phyloP scores from a whole-genome alignment of 2,329 filamentous ascomycete species.

The Ophiosphaerella herpotricha region DNA sequence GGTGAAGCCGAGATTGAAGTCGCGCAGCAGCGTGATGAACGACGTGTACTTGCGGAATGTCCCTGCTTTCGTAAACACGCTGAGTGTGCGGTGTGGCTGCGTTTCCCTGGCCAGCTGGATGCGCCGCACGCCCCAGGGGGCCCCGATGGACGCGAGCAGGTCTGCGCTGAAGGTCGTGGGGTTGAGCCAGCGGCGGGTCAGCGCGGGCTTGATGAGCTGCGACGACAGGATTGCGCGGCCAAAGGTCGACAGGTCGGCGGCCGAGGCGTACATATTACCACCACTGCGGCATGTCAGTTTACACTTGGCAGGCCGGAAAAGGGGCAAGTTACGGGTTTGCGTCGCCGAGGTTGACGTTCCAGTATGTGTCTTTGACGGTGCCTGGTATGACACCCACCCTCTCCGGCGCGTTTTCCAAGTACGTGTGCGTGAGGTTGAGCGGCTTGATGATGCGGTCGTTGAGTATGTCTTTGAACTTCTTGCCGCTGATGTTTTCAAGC shows the following conservation, averaged over 20 bases:
- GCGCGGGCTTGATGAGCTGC: constrained; percentile 37
- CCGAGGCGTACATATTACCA: constrained; percentile 41
- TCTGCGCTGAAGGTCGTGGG: constrained; percentile 45
- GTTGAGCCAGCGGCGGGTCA: constrained; percentile 51
- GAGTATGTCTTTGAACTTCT: constrained; percentile 43
- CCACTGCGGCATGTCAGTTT: constrained; percentile 14
- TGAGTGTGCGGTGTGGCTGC: constrained; percentile 21
- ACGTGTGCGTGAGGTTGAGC: constrained; percentile 47
- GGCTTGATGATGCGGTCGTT: constrained; percentile 45
- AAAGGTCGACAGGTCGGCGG: constrained; percentile 43
- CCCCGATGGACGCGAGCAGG: constrained; percentile 38
- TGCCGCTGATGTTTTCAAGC: constrained; percentile 47
- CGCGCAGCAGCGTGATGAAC: constrained; percentile 49
- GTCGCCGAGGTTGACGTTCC: constrained; percentile 24
- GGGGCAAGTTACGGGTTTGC: constrained; percentile 21
- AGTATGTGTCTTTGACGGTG: constrained; percentile 24
- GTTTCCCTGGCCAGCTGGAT: constrained; percentile 12
- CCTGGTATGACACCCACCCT: constrained; percentile 45
- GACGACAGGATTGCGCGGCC: constrained; percentile 48
- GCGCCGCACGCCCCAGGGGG: constrained; percentile 49
- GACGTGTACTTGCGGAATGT: constrained; percentile 49
- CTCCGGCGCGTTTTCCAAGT: constrained; percentile 31
- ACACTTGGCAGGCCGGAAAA: not conserved
- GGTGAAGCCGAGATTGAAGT: constrained; percentile 51
- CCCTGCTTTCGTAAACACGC: constrained; percentile 52